These are phyloP conservation scores for Isatis lusitanica DNA, from an alignment of 441 rosid genomes.

Conservation along the genomic window DNA sequence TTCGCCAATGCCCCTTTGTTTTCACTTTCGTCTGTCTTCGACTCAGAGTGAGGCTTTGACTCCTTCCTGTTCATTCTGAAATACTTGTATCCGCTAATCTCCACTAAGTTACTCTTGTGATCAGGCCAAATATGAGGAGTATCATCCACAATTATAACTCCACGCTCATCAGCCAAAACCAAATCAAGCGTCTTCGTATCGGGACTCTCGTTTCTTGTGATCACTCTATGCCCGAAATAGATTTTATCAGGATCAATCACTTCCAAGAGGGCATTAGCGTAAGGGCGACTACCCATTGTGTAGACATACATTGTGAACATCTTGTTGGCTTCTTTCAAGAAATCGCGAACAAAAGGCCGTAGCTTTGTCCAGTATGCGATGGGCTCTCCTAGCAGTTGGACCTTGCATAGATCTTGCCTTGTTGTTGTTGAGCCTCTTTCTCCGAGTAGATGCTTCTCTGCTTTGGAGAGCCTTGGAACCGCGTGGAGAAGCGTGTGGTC, in stretches of 20 bases:
- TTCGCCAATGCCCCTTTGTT: background rate
- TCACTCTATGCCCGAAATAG: slow-evolving; percentile 22
- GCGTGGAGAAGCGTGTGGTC: slow-evolving; percentile 36
- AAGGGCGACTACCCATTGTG: slow-evolving; percentile 13
- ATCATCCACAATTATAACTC: slow-evolving; percentile 6
- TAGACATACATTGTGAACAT: slow-evolving; percentile 23
- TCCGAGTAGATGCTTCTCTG: slow-evolving; percentile 27
- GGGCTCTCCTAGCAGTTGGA: background rate
- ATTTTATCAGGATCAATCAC: slow-evolving; percentile 1
- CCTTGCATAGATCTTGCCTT: slow-evolving; percentile 13
- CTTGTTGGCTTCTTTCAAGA: slow-evolving; percentile 29
- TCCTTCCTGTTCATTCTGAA: background rate
- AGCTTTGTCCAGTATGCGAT: slow-evolving; percentile 5
- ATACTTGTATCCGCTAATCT: background rate
- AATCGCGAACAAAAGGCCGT: slow-evolving; percentile 16
- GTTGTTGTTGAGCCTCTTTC: background rate
- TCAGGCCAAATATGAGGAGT: background rate
- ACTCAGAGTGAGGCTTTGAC: background rate
- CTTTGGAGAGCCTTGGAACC: background rate
- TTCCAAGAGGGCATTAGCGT: background rate
- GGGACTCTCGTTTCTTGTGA: background rate
- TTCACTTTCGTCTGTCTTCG: slow-evolving; percentile 10
- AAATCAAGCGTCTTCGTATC: background rate
- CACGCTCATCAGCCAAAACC: background rate
- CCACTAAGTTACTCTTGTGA: slow-evolving; percentile 14